Evolutionary conservation across 768 basidiomycete genomes (phyloP).

Genomic region (Chiua virens): DNA sequence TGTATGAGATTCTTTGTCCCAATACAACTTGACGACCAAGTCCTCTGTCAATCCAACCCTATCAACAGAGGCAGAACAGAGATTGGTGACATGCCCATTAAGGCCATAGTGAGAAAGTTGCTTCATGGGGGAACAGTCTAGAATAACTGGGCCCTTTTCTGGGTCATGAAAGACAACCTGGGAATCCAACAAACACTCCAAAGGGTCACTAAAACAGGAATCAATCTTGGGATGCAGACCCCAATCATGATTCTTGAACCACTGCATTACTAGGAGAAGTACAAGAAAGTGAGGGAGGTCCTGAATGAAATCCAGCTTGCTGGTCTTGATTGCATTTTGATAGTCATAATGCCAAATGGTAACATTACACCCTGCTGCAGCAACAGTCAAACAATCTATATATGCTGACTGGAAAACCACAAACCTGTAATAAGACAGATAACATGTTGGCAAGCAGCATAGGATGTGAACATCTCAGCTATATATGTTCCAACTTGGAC

Average conservation of each 20-base stretch:
- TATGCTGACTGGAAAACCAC: neutral
- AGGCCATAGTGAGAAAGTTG: no score
- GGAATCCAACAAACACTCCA: no score
- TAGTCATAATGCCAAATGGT: conserved; percentile 3
- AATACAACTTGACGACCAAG: no score
- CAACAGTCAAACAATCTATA: neutral
- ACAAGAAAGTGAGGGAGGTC: conserved; percentile 10
- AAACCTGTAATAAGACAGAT: neutral
- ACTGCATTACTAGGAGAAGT: conserved; percentile 9
- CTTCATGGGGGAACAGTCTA: no score
- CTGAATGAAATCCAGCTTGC: conserved; percentile 9
- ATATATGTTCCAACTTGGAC: neutral
- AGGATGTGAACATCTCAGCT: conserved; percentile 2
- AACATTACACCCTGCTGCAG: neutral
- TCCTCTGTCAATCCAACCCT: no score
- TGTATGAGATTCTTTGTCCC: no score
- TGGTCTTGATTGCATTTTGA: conserved; percentile 2
- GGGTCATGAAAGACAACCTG: no score
- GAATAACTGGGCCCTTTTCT: no score
- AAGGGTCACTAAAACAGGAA: neutral
- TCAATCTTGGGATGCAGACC: neutral
- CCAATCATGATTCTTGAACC: conserved; percentile 6
- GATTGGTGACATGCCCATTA: no score
- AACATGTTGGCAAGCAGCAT: conserved; percentile 4
- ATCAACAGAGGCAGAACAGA: no score